Conservation (phyloP, 2,329 filamentous ascomycete species). For the Beauveria sp. region DNA sequence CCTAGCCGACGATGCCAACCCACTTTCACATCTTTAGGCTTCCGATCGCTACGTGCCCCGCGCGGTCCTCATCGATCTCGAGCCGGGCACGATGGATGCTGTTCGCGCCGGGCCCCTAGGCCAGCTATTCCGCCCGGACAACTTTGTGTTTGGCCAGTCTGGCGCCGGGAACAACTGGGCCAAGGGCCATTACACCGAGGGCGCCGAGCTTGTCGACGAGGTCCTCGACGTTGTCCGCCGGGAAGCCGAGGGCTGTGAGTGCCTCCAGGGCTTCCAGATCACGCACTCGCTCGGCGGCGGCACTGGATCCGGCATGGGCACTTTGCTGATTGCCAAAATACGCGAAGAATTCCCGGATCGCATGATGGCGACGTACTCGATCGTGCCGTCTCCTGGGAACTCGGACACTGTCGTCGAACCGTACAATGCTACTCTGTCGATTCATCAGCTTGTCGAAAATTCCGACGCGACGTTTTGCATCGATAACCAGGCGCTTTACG, state of each 20-base stretch:
- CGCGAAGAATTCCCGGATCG: constrained; percentile 99
- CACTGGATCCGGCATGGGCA: constrained; percentile 99
- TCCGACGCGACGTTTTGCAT: constrained; percentile 99
- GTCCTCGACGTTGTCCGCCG: constrained; percentile 97
- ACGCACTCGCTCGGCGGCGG: constrained; percentile 99
- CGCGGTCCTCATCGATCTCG: constrained; percentile 97
- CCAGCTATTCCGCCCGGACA: constrained; percentile 98
- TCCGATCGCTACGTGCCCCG: constrained; percentile 97
- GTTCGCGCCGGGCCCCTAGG: constrained; percentile 97
- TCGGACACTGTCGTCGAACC: constrained; percentile 99
- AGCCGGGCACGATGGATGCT: constrained; percentile 99
- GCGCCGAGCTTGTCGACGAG: constrained; percentile 96
- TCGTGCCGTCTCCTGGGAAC: constrained; percentile 97
- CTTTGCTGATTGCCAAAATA: constrained; percentile 98
- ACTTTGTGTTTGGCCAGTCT: constrained; percentile 99
- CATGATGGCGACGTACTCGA: constrained; percentile 99
- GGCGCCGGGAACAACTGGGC: constrained; percentile 99
- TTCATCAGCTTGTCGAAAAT: constrained; percentile 99
- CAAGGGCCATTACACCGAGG: constrained; percentile 99
- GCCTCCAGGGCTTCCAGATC: constrained; percentile 99
- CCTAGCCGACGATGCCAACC: neutral
- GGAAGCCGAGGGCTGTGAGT: constrained; percentile 98
- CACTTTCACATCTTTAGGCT: constrained; percentile 47
- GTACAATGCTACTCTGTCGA: constrained; percentile 97
- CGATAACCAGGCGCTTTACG: constrained; percentile 99